phyloP scores from a whole-genome alignment of 306 rosid species.

The Rosa lucieae region DNA sequence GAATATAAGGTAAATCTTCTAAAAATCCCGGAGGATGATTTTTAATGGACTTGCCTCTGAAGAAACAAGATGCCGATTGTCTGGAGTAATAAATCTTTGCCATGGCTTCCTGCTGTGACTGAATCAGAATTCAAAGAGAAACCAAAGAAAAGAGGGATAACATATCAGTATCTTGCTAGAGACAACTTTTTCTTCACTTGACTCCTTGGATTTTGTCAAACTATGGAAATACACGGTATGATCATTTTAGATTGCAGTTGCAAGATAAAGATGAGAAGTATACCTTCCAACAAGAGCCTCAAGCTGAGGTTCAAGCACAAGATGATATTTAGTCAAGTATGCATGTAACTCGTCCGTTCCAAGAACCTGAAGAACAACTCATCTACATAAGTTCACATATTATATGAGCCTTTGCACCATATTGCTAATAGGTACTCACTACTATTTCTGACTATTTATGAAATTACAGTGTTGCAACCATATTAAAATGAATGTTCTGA shows the following conservation, averaged over 20 bases:
- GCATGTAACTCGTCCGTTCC: slow-evolving; percentile 50
- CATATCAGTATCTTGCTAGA: not conserved
- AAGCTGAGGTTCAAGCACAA: slow-evolving; percentile 50
- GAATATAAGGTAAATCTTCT: not conserved
- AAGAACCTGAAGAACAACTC: slow-evolving; percentile 38
- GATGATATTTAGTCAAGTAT: slow-evolving; percentile 45
- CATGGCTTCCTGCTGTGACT: slow-evolving; percentile 95
- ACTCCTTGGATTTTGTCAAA: not conserved
- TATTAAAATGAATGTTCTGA: not conserved
- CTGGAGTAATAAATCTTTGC: slow-evolving; percentile 81
- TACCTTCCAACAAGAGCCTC: slow-evolving; percentile 55
- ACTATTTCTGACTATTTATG: not conserved
- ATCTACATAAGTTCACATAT: not conserved
- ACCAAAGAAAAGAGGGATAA: not conserved
- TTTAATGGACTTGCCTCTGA: slow-evolving; percentile 55
- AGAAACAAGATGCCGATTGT: slow-evolving; percentile 87
- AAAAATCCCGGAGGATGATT: not conserved
- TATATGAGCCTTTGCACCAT: not conserved
- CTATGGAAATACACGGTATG: not conserved
- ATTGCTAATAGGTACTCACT: not conserved
- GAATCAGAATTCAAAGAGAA: slow-evolving; percentile 29
- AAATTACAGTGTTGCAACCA: not conserved
- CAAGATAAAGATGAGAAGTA: slow-evolving; percentile 9
- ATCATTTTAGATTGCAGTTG: not conserved
- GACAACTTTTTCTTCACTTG: slow-evolving; percentile 4